Conservation (phyloP, 2,329 filamentous ascomycete species). For the Plenodomus lindquistii region DNA sequence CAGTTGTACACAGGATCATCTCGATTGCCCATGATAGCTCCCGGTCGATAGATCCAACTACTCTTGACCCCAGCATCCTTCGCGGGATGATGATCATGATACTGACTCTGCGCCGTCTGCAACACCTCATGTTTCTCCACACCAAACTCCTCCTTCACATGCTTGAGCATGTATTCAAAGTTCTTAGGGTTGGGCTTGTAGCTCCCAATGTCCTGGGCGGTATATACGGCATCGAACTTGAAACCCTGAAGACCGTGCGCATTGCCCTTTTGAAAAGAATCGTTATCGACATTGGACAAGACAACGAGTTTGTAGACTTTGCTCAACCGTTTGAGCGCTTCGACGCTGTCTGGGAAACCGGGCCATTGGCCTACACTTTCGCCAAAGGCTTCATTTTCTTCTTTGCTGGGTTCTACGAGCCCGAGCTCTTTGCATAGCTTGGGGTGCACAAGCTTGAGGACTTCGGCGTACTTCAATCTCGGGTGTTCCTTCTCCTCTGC, state of each 20-base stretch:
- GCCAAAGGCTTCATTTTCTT: conserved; percentile 56
- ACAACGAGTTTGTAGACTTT: conserved; percentile 62
- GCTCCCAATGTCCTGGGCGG: conserved; percentile 70
- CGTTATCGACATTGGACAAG: conserved; percentile 63
- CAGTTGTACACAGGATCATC: conserved; percentile 51
- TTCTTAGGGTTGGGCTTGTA: conserved; percentile 71
- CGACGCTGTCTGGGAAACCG: conserved; percentile 62
- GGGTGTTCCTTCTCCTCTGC: conserved; percentile 60
- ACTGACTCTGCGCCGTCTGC: conserved; percentile 70
- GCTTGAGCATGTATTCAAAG: conserved; percentile 66
- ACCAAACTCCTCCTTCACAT: conserved; percentile 59
- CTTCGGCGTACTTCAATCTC: conserved; percentile 60
- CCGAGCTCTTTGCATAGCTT: conserved; percentile 52
- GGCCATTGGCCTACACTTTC: conserved; percentile 58
- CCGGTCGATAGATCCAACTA: conserved; percentile 67
- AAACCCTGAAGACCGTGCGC: conserved; percentile 56
- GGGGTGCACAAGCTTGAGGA: conserved; percentile 58
- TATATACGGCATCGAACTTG: conserved; percentile 67
- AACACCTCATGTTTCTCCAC: conserved; percentile 62
- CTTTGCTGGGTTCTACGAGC: conserved; percentile 43
- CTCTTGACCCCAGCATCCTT: conserved; percentile 63
- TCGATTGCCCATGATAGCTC: conserved; percentile 50
- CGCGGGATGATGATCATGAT: conserved; percentile 69
- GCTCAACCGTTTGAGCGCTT: conserved; percentile 55
- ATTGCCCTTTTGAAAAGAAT: conserved; percentile 55